These are phyloP conservation scores for Coelastrella sp. DNA, from an alignment of 139 green algal species.

Conservation along the genomic window DNA sequence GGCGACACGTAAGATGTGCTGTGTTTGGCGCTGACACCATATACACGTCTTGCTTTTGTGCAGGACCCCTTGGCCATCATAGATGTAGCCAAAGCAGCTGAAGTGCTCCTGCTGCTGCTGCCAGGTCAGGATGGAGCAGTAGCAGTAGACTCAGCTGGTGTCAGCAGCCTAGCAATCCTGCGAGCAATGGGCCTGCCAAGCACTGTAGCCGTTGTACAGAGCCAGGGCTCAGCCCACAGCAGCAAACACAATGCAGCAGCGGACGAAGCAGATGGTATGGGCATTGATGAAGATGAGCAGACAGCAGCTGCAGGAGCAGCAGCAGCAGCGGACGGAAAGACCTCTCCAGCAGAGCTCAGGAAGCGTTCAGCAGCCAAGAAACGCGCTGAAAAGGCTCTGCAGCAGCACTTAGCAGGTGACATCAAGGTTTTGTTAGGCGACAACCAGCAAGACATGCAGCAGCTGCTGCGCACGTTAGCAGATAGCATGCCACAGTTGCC, in stretches of 20 bases:
- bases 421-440: slow-evolving; percentile 33
- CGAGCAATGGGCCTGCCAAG: slow-evolving; percentile 81
- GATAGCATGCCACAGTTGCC: slow-evolving; percentile 67
- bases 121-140: slow-evolving; percentile 55
- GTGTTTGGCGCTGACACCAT: not conserved
- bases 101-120: slow-evolving; percentile 79
- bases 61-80: slow-evolving; percentile 75
- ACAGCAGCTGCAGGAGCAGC: not conserved
- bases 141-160: slow-evolving; percentile 65
- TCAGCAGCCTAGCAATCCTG: slow-evolving; percentile 74
- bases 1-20: not conserved
- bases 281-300: slow-evolving; percentile 25
- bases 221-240: not conserved
- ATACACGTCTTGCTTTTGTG: not conserved
- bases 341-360: slow-evolving; percentile 68
- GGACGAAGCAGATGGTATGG: not conserved
- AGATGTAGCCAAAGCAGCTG: slow-evolving; percentile 63
- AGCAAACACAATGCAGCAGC: slow-evolving; percentile 11
- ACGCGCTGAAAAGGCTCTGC: slow-evolving; percentile 73
- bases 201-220: slow-evolving; percentile 67
- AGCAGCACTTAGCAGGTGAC: slow-evolving; percentile 53
- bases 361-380: slow-evolving; percentile 83
- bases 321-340: not conserved
- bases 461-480: slow-evolving; percentile 78
- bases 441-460: slow-evolving; percentile 35